These are phyloP conservation scores for Chloropicon primus DNA, from an alignment of 139 green algal genomes.

Conservation along the genomic window DNA sequence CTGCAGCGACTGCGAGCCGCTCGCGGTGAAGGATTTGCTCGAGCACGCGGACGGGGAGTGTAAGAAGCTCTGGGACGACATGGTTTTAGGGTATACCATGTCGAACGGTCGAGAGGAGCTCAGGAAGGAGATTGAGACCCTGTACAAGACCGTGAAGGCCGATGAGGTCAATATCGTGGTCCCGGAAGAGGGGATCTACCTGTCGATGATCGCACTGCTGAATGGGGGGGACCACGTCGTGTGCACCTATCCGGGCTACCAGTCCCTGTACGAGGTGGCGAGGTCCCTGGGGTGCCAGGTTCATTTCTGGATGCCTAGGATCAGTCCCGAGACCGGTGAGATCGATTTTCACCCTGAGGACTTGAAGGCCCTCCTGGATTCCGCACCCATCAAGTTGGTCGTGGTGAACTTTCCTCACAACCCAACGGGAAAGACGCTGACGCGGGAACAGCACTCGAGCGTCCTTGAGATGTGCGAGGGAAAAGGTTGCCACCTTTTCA, in stretches of 20 bases:
- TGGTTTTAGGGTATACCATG: slow-evolving; percentile 46
- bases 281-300: slow-evolving; percentile 31
- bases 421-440: slow-evolving; percentile 35
- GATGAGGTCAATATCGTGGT: background rate
- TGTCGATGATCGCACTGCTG: background rate
- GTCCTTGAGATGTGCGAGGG: slow-evolving; percentile 21
- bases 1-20: slow-evolving; percentile 45
- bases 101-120: slow-evolving; percentile 21
- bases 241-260: slow-evolving; percentile 44
- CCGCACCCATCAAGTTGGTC: slow-evolving; percentile 22
- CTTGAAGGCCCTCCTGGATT: slow-evolving; percentile 11
- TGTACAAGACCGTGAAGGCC: background rate
- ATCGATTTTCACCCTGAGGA: slow-evolving; percentile 21
- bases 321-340: background rate
- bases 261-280: slow-evolving; percentile 54
- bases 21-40: slow-evolving; percentile 16
- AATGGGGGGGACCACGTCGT: slow-evolving; percentile 26
- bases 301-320: slow-evolving; percentile 28
- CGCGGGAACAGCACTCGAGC: slow-evolving; percentile 14
- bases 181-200: slow-evolving; percentile 2
- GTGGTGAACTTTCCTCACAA: slow-evolving; percentile 80
- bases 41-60: slow-evolving; percentile 26
- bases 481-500: slow-evolving; percentile 41
- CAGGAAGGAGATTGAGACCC: slow-evolving; percentile 1
- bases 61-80: slow-evolving; percentile 23